Percentiles rank a stretch among this genome's conserved stretches.
Evolutionary conservation across 1,139 yeast species (phyloP).

Genomic region (Lodderomyces beijingensis): DNA sequence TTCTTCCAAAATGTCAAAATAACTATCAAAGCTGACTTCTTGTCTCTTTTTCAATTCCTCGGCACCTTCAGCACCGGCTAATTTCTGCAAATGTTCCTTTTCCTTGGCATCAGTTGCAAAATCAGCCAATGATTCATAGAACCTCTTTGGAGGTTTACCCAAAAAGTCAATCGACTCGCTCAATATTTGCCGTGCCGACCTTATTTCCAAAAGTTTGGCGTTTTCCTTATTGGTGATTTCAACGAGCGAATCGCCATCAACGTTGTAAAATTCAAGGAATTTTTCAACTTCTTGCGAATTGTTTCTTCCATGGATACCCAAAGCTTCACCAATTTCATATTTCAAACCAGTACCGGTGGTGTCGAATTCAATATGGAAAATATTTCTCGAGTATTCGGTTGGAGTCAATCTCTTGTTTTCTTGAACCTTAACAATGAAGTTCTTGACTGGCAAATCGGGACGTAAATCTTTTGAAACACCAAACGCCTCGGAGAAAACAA

Average conservation of each 20-base stretch:
- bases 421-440: conserved; percentile 84
- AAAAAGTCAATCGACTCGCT: conserved; percentile 79
- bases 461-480: conserved; percentile 55
- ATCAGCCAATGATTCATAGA: conserved; percentile 76
- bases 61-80: conserved; percentile 80
- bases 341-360: conserved; percentile 84
- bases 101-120: conserved; percentile 71
- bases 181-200: conserved; percentile 80
- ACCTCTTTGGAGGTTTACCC: conserved; percentile 95
- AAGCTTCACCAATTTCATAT: conserved; percentile 93
- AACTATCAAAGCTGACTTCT: conserved; percentile 78
- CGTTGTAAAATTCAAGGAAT: conserved; percentile 68
- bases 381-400: conserved; percentile 81
- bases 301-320: conserved; percentile 93
- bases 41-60: conserved; percentile 79
- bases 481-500: conserved; percentile 81
- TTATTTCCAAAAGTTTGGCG: conserved; percentile 53
- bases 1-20: conserved; percentile 76
- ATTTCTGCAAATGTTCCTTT: conserved; percentile 53
- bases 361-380: conserved; percentile 95
- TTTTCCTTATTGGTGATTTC: conserved; percentile 72
- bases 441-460: conserved; percentile 87
- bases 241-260: conserved; percentile 64
- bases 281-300: conserved; percentile 57
- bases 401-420: conserved; percentile 95